These are phyloP conservation scores for Brassica nigra DNA, from an alignment of 345 rosid genomes.

Conservation along the genomic window DNA sequence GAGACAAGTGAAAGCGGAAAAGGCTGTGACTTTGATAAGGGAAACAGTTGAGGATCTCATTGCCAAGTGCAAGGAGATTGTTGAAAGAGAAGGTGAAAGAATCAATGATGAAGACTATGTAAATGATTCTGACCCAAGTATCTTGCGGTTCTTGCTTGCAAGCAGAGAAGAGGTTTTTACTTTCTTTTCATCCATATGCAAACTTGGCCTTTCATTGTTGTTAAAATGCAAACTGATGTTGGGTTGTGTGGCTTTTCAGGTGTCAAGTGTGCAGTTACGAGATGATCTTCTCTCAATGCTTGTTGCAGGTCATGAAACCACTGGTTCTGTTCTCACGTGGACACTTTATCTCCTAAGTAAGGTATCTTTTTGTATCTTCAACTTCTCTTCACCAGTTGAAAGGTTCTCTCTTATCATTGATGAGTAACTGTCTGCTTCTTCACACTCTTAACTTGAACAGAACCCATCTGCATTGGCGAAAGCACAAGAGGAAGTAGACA, in stretches of 20 bases:
- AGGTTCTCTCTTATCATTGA: constrained; percentile 7
- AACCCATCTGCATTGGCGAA: constrained; percentile 58
- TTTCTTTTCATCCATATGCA: neutral
- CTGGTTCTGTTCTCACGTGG: constrained; percentile 96
- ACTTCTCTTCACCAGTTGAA: too few species aligned
- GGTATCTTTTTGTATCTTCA: too few species aligned
- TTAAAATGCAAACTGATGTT: neutral
- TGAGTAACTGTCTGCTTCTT: neutral
- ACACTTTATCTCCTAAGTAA: constrained; percentile 92
- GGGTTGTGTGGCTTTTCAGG: constrained; percentile 45
- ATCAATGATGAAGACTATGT: constrained; percentile 86
- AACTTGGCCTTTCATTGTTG: constrained; percentile 6
- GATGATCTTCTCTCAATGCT: constrained; percentile 96
- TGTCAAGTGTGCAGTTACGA: constrained; percentile 78
- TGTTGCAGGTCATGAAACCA: constrained; percentile 98
- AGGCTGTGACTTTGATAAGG: constrained; percentile 72
- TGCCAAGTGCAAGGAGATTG: constrained; percentile 79
- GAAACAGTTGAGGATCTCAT: constrained; percentile 83
- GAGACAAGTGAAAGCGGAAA: constrained; percentile 91
- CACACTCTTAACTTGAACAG: constrained; percentile 33
- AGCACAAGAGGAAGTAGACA: constrained; percentile 91
- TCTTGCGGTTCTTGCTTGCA: constrained; percentile 90
- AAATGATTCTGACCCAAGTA: constrained; percentile 89
- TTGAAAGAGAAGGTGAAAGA: constrained; percentile 88
- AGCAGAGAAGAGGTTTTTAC: constrained; percentile 85